These are phyloP conservation scores for Oryza longistaminata DNA, from an alignment of 176 grass and related monocot genomes.

Conservation along the genomic window DNA sequence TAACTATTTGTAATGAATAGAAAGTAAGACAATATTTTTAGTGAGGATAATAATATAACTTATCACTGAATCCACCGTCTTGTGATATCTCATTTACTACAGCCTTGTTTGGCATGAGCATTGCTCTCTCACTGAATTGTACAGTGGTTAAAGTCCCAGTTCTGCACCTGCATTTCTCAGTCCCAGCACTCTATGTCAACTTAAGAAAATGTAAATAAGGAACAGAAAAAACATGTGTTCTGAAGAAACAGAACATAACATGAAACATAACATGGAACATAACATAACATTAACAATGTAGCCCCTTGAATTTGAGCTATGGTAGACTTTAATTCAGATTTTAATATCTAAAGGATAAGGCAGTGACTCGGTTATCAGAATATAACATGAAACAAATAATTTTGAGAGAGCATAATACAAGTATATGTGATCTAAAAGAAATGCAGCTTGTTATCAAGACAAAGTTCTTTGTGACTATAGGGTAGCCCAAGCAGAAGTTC, in stretches of 20 bases:
- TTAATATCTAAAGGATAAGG: no score
- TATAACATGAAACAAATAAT: background rate
- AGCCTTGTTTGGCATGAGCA: conserved; percentile 80
- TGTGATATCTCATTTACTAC: conserved; percentile 95
- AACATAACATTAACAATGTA: no score
- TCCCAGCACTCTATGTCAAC: background rate
- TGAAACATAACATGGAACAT: no score
- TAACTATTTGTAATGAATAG: no score
- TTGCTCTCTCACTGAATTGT: conserved; percentile 83
- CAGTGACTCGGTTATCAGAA: background rate
- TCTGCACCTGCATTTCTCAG: conserved; percentile 63
- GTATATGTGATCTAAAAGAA: background rate
- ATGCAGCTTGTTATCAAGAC: background rate
- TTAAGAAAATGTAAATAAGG: conserved; percentile 6
- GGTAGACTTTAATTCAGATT: background rate
- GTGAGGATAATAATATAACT: no score
- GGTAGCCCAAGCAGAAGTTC: background rate
- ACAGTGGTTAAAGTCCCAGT: conserved; percentile 76
- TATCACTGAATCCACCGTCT: conserved; percentile 47
- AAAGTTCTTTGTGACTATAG: background rate
- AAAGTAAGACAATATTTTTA: no score
- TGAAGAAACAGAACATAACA: no score
- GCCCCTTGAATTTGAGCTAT: background rate
- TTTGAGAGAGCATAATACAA: background rate
- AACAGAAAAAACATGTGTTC: conserved; percentile 20